Base-by-base conservation (phyloP, 108 stramenopile genomes). In the Stephanodiscus triporus region DNA sequence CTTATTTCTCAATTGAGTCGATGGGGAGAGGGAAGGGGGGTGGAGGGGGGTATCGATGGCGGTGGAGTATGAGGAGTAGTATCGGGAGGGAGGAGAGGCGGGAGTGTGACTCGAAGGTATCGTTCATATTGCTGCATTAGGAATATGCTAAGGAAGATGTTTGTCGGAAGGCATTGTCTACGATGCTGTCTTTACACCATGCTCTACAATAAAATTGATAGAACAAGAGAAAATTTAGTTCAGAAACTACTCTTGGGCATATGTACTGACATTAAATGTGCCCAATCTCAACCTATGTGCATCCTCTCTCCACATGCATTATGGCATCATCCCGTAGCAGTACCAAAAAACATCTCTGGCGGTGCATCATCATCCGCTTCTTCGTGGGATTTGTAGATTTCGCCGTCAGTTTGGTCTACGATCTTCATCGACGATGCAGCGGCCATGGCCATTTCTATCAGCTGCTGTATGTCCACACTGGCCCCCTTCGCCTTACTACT, bases 1-100 rank as follows among this genome's bases (percentile, higher is more conserved):
- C 4, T 67, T 89, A 43, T 91, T 95, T 72, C 14, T 45, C 13
- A 17, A 45, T 45, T 45, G 43, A 45, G 43, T 1, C 10, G 40
- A 42, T 9, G 40, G 40, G 40, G 40, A 9, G 40, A 9, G 9
- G 40, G 40, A 13, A 1, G 36, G 36, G 36, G 36, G 36, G 36
- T 4, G 36, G 36, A 7, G 36, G 36, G 36, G 36, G 36, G 36
- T n/a, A n/a, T n/a, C n/a, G n/a, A n/a, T n/a, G n/a, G n/a, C n/a
- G n/a, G n/a, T n/a, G n/a, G n/a, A n/a, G n/a, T n/a, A n/a, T n/a
- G 36, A 7, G 36, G 36, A 1, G 40, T 9, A 9, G 40, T 9
- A 13, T 4, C 10, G 40, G 40, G 9, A 13, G 40, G 9, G 16
- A 14, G 43, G 43, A 14, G 16, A 3, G 14, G 14, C 3, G 43